These are phyloP conservation scores for Xylaria cubensis DNA, from an alignment of 495 filamentous ascomycete species.

Conservation along the genomic window DNA sequence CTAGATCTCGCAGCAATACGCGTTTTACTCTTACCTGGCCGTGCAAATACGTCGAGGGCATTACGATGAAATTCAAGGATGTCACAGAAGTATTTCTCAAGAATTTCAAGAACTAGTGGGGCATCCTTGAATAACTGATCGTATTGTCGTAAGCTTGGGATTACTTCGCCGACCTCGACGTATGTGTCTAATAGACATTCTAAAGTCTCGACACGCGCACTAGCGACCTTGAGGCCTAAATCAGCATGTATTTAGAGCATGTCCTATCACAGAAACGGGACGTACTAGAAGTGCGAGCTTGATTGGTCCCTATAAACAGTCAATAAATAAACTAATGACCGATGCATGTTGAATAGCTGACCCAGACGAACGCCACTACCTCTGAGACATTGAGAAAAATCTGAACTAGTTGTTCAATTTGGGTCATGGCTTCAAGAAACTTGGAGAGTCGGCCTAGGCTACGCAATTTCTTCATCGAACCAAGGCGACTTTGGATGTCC, in stretches of 20 bases:
- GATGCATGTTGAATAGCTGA: not conserved
- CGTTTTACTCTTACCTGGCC: slow-evolving; percentile 5
- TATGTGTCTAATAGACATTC: slow-evolving; percentile 12
- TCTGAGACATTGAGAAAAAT: slow-evolving; percentile 13
- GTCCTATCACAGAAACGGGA: not conserved
- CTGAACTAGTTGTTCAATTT: slow-evolving; percentile 6
- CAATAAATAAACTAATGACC: not conserved
- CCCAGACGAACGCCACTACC: slow-evolving; percentile 7
- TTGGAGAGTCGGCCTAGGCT: not conserved
- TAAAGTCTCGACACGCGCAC: not conserved
- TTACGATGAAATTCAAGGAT: slow-evolving; percentile 12
- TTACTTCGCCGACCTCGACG: slow-evolving; percentile 6
- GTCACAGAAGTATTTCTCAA: slow-evolving; percentile 15
- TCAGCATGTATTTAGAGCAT: not conserved
- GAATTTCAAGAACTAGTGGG: not conserved
- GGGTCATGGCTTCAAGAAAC: slow-evolving; percentile 9
- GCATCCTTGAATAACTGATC: not conserved
- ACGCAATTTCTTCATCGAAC: not conserved
- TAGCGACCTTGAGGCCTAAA: not conserved
- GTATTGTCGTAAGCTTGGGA: slow-evolving; percentile 9
- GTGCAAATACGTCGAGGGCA: slow-evolving; percentile 1
- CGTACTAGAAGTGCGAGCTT: not conserved
- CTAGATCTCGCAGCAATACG: not conserved
- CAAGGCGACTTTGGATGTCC: not conserved
- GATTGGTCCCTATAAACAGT: not conserved